Base-by-base conservation (phyloP, 495 filamentous ascomycete species). In the Xylaria castorea region DNA sequence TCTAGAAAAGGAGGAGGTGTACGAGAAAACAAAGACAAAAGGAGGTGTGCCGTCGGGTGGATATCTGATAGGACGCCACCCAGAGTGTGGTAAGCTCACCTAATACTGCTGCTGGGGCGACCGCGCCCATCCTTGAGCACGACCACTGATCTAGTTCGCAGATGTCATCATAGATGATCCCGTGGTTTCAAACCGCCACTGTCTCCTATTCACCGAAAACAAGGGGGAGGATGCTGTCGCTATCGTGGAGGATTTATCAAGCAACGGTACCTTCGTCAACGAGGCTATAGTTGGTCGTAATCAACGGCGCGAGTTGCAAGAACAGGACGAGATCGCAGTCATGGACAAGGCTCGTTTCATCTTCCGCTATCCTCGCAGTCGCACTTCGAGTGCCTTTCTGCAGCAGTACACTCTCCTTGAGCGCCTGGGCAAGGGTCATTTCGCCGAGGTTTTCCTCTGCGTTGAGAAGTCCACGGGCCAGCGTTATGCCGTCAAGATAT, bases 251-350 rank as follows among this genome's bases (percentile, higher is more conserved):
- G 96, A 99, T 80, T 85, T 98, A 20, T 98, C 97, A 25, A 95
- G 90, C 78, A 99, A 99, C 80, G 96, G 96, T 11, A 99, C 97
- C 2, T 98, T 94, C 80, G 91, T 99, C 66, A 98, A 98, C 77
- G 93, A 97, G 74, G 92, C 92, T 5, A 86, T 97, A 42, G 89
- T 99, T 44, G 95, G 95, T 18, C 91, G 96, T 60, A 99, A 98
- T 79, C 93, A 97, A 75, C 88, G 94, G 61, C 89, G 97, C 46
- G 92, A 97, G 77, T 87, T 99, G 42, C 84, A 93, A 67, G 92
- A 97, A 76, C 90, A 92, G 25, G 97, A 98, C 74, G 95, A 98
- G 81, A 90, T 99, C 53, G 91, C 91, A 18, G 90, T 99, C 51
- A 83, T 97, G 62, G 90, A 92, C 75, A 89, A 93, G 74, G 92